Conservation (phyloP, 345 rosid genomes). For the Kandelia obovata region DNA sequence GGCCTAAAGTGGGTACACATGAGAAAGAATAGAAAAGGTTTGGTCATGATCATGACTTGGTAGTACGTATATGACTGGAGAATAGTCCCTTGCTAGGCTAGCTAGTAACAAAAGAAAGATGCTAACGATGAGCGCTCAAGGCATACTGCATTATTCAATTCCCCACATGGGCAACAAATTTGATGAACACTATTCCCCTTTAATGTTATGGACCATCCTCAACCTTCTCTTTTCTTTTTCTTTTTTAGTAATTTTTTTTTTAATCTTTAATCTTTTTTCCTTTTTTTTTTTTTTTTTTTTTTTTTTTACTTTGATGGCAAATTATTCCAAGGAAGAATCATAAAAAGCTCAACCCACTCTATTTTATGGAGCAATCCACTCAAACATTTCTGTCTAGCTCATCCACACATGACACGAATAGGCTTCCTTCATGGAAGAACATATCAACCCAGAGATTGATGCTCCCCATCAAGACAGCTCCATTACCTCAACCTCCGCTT, state of each 20-base stretch:
- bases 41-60: background rate
- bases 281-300: constrained; percentile 5
- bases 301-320: constrained; percentile 4
- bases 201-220: too few relatives aligned
- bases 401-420: background rate
- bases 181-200: too few relatives aligned
- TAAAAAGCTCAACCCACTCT: constrained; percentile 18
- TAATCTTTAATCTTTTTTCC: background rate
- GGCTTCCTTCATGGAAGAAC: constrained; percentile 34
- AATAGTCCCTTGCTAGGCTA: background rate
- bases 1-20: background rate
- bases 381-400: constrained; percentile 23
- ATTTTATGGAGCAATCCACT: constrained; percentile 28
- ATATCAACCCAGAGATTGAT: constrained; percentile 47
- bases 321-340: constrained; percentile 19
- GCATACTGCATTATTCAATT: too few relatives aligned
- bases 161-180: too few relatives aligned
- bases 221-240: constrained; percentile 20
- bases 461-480: constrained; percentile 26
- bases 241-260: too few relatives aligned
- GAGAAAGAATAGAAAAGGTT: background rate
- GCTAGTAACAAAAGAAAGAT: too few relatives aligned
- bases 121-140: too few relatives aligned
- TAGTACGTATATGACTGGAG: background rate
- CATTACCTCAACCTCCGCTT: constrained; percentile 18